These are phyloP conservation scores for Yamadazyma akitaensis DNA, from an alignment of 805 yeast genomes.

Conservation along the genomic window DNA sequence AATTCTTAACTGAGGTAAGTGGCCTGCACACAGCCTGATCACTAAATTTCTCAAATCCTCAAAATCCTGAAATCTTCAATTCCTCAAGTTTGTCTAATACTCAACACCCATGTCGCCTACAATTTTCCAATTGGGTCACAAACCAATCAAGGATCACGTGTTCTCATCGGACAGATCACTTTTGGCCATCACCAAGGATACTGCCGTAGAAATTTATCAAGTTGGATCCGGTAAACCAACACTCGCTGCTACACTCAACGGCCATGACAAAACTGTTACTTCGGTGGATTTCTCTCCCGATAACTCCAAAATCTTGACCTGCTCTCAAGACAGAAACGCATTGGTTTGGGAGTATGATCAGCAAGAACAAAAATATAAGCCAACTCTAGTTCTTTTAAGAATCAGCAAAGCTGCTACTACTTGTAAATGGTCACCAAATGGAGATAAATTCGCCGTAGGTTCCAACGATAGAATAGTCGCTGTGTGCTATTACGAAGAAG, in stretches of 20 bases:
- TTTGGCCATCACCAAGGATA: slow-evolving; percentile 81
- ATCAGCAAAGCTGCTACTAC: slow-evolving; percentile 94
- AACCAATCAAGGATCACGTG: slow-evolving; percentile 88
- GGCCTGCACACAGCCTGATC: neutral
- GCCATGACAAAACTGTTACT: slow-evolving; percentile 92
- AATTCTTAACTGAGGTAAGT: too few species aligned
- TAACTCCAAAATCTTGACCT: slow-evolving; percentile 83
- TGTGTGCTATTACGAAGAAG: slow-evolving; percentile 91
- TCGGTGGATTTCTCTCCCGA: slow-evolving; percentile 87
- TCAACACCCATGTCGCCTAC: slow-evolving; percentile 25
- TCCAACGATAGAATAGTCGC: slow-evolving; percentile 93
- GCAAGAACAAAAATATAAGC: slow-evolving; percentile 61
- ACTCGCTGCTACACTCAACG: slow-evolving; percentile 63
- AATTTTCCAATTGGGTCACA: slow-evolving; percentile 67
- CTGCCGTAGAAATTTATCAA: slow-evolving; percentile 69
- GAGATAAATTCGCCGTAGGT: slow-evolving; percentile 95
- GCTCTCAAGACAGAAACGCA: slow-evolving; percentile 97
- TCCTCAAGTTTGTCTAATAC: slow-evolving; percentile 1
- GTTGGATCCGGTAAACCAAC: slow-evolving; percentile 50
- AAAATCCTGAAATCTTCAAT: neutral
- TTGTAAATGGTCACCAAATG: slow-evolving; percentile 93
- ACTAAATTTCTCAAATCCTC: neutral
- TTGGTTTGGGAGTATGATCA: slow-evolving; percentile 83
- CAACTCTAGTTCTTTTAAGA: slow-evolving; percentile 87
- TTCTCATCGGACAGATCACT: slow-evolving; percentile 62